Base-by-base conservation (phyloP, 2,329 filamentous ascomycete species). In the Acarospora socialis region DNA sequence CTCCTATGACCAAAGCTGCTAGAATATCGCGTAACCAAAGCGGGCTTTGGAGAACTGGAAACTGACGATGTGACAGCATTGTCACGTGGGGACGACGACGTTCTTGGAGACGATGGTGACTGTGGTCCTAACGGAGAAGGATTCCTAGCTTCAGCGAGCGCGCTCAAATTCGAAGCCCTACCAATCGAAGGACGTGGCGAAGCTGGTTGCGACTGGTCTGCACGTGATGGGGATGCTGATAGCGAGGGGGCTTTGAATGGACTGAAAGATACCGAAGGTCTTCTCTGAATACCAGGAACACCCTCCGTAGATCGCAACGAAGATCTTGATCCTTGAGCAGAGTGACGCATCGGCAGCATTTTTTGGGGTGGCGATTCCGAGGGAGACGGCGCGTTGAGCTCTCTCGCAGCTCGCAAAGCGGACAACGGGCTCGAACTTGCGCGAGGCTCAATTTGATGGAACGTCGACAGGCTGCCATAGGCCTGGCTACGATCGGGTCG, bases 221-320 rank as follows among this genome's bases (percentile, higher is more conserved):
- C 56, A 18, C 61, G 56, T n/a, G 67, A 63, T 12, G 86, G 87
- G 4, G 86, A 94, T 3, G 81, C 83, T 2, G 86, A 92, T n/a
- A 95, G 63, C 2, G 87, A 92, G 7, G 87, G 87, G 9, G 86
- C 82, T 56, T 98, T 98, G 63, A 98, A 98, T 0, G 87, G 86
- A 45, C 92, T 82, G 47, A 94, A 93, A 1, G 82, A 92, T 14
- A 93, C 72, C 0, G 83, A 94, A 5, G 81, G 77, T 32, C 83
- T 73, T 45, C 84, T 70, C 32, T 66, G 66, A 28, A 68, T 59
- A 14, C 55, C 48, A 9, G 50, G 47, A 14, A 60, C 62, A 25
- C 50, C 51, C 27, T 80, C 72, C 23, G 60, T 55, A 5, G 61
- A 61, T 22, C 62, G 57, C 35, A 61, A 54, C 32, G 57, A 66